Conservation (phyloP, 2,329 filamentous ascomycete species). For the Parafenestella ontariensis region DNA sequence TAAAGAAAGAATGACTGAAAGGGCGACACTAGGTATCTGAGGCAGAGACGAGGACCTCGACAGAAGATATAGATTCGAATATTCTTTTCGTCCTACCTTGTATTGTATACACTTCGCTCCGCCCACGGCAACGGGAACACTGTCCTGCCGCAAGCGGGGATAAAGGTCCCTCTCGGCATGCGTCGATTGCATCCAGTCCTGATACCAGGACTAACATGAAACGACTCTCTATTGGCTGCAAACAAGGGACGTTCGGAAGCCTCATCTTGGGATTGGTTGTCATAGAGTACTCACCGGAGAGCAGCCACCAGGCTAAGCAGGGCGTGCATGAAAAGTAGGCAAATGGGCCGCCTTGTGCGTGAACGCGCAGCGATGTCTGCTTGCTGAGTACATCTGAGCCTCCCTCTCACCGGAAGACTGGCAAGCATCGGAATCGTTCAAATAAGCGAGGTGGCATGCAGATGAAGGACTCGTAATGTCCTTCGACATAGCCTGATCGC, state of each 20-base stretch:
- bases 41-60: constrained; percentile 21
- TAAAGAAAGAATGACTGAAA: constrained; percentile 9
- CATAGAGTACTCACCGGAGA: constrained; percentile 26
- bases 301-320: constrained; percentile 25
- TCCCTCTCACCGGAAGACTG: constrained; percentile 27
- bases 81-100: constrained; percentile 8
- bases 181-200: constrained; percentile 6
- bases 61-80: constrained; percentile 19
- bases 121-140: constrained; percentile 15
- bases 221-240: constrained; percentile 17
- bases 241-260: constrained; percentile 18
- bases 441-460: constrained; percentile 16
- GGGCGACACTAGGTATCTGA: constrained; percentile 8
- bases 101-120: constrained; percentile 4
- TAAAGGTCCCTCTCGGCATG: constrained; percentile 11
- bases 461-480: constrained; percentile 14
- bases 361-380: constrained; percentile 3
- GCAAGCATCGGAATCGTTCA: constrained; percentile 10
- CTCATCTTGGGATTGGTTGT: constrained; percentile 18
- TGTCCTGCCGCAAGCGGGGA: constrained; percentile 15
- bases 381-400: constrained; percentile 12
- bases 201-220: constrained; percentile 7
- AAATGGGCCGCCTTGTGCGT: constrained; percentile 14
- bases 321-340: constrained; percentile 17
- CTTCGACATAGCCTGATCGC: constrained; percentile 16